phyloP scores from a whole-genome alignment of 75 land plant species.

The Isoetes taiwanensis region DNA sequence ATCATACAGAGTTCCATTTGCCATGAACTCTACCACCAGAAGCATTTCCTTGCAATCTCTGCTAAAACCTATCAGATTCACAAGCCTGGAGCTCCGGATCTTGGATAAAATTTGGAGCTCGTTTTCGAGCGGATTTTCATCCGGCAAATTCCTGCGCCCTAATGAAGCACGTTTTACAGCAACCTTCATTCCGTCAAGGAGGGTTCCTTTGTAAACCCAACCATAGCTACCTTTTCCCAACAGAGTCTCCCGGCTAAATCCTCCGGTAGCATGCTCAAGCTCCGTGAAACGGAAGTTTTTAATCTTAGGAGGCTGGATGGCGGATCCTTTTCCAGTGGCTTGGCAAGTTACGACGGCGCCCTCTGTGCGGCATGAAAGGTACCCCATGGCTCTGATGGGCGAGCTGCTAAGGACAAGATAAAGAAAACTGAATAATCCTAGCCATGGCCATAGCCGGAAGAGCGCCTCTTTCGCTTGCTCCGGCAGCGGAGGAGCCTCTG shows the following conservation, averaged over 20 bases:
- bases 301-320: neutral
- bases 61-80: slow-evolving; percentile 65
- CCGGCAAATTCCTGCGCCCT: slow-evolving; percentile 21
- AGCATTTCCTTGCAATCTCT: slow-evolving; percentile 24
- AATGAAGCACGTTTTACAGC: slow-evolving; percentile 48
- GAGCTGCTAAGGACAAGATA: too few relatives aligned
- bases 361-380: slow-evolving; percentile 17
- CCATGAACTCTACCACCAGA: slow-evolving; percentile 75
- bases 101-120: slow-evolving; percentile 63
- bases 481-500: too few relatives aligned
- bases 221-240: slow-evolving; percentile 80
- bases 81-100: slow-evolving; percentile 51
- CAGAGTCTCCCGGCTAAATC: slow-evolving; percentile 32
- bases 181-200: slow-evolving; percentile 33
- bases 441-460: too few relatives aligned
- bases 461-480: too few relatives aligned
- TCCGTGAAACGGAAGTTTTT: slow-evolving; percentile 29
- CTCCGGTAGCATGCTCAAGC: slow-evolving; percentile 37
- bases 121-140: slow-evolving; percentile 44
- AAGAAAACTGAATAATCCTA: too few relatives aligned
- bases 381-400: slow-evolving; percentile 12
- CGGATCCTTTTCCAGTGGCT: neutral
- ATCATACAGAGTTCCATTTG: slow-evolving; percentile 67
- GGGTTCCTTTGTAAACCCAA: slow-evolving; percentile 44
- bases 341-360: slow-evolving; percentile 8